These are phyloP conservation scores for Aurantiochytrium sp. DNA, from an alignment of 108 stramenopile species.

Conservation along the genomic window DNA sequence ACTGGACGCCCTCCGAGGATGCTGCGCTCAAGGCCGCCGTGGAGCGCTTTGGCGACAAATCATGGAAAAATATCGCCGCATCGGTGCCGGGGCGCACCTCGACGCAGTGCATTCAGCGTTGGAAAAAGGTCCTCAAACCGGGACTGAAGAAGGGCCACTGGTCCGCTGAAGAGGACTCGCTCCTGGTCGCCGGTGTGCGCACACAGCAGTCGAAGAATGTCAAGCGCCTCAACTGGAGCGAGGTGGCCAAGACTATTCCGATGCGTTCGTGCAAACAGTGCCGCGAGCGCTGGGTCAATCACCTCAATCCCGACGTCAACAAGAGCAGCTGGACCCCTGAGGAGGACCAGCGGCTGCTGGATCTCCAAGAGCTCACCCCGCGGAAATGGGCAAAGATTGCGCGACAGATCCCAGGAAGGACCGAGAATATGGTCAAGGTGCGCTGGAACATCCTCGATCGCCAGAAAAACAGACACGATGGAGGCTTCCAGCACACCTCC, in stretches of 20 bases:
- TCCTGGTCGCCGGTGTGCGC: background rate
- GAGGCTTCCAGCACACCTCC: background rate
- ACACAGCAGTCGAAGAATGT: background rate
- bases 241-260: background rate
- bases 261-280: constrained; percentile 90
- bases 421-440: constrained; percentile 26
- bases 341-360: constrained; percentile 70
- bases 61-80: background rate
- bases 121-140: constrained; percentile 63
- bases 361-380: constrained; percentile 22
- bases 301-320: constrained; percentile 87
- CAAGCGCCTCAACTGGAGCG: background rate
- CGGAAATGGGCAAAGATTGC: constrained; percentile 42
- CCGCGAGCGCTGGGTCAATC: constrained; percentile 97
- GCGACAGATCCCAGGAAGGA: background rate
- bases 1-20: constrained; percentile 20
- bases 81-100: background rate
- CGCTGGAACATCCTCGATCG: constrained; percentile 29
- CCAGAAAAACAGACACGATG: too few species aligned
- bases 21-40: background rate
- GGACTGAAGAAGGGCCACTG: constrained; percentile 51
- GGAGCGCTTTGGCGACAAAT: background rate
- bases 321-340: constrained; percentile 85
- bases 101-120: constrained; percentile 62
- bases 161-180: background rate